Percentiles rank a stretch among this genome's conserved stretches.
Evolutionary conservation across 179 eudicot genomes (phyloP).

Genomic region (Beta lomatogona): DNA sequence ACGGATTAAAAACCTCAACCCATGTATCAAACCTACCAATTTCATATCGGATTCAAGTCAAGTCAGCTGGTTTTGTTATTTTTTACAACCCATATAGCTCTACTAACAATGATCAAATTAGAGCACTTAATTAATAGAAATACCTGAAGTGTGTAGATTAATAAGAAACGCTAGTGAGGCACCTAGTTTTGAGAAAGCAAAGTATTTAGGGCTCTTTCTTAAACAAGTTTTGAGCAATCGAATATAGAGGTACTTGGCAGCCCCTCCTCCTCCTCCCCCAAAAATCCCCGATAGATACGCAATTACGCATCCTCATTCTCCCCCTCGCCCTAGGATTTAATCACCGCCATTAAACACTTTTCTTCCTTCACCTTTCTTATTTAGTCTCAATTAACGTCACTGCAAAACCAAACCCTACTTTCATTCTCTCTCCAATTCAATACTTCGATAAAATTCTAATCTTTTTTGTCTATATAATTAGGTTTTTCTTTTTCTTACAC

Average conservation of each 20-base stretch:
- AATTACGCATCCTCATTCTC: constrained; percentile 13
- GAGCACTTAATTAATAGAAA: no score
- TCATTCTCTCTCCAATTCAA: not conserved
- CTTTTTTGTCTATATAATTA: not conserved
- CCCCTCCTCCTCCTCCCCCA: not conserved
- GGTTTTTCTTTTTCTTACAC: constrained; percentile 16
- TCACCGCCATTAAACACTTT: constrained; percentile 38
- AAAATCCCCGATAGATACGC: constrained; percentile 24
- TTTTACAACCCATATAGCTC: no score
- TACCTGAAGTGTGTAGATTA: no score
- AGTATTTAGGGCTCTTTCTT: not conserved
- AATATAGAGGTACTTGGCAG: not conserved
- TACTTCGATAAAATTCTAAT: not conserved
- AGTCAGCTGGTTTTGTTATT: no score
- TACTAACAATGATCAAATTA: no score
- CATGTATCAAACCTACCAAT: no score
- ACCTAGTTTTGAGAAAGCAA: no score
- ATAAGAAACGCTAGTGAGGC: no score
- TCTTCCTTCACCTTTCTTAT: not conserved
- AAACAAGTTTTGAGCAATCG: no score
- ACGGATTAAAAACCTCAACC: no score
- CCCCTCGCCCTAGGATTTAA: constrained; percentile 9
- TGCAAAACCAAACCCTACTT: not conserved
- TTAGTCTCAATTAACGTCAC: not conserved
- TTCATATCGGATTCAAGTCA: no score